A percentile compares a stretch with the other conserved stretches of the same genome.
Evolutionary conservation across 2,329 filamentous ascomycete genomes (phyloP).

Genomic region (Grosmannia clavigera): DNA sequence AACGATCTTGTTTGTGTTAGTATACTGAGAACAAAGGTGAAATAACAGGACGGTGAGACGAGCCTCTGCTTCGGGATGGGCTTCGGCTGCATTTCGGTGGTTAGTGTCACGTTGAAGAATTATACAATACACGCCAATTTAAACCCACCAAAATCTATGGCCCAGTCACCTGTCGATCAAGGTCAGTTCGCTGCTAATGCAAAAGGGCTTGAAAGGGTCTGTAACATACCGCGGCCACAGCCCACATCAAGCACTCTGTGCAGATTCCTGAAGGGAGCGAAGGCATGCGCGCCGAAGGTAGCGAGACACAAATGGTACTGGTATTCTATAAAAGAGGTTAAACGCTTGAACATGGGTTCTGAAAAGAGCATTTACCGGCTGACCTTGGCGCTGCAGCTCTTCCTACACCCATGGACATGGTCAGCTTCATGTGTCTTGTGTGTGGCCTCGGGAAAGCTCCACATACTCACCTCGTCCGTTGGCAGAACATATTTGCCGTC

Average conservation of each 20-base stretch:
- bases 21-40: not conserved
- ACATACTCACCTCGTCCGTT: conserved; percentile 21
- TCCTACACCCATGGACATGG: conserved; percentile 11
- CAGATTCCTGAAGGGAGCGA: conserved; percentile 29
- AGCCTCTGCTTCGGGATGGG: conserved; percentile 16
- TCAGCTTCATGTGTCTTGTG: not conserved
- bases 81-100: conserved; percentile 11
- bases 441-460: no score
- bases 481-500: conserved; percentile 26
- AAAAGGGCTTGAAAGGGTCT: not conserved
- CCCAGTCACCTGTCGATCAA: conserved; percentile 15
- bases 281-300: conserved; percentile 29
- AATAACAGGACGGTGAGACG: not conserved
- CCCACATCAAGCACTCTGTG: conserved; percentile 36
- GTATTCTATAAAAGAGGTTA: conserved; percentile 13
- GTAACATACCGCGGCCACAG: conserved; percentile 31
- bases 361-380: not conserved
- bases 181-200: not conserved
- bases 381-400: conserved; percentile 23
- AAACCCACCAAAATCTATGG: conserved; percentile 17
- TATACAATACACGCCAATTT: not conserved
- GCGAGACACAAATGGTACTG: conserved; percentile 26
- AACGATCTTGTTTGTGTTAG: conserved; percentile 11
- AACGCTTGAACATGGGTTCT: not conserved
- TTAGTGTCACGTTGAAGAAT: not conserved